Conservation (phyloP, 176 grass and related monocot species). For the Cenchrus americanus region DNA sequence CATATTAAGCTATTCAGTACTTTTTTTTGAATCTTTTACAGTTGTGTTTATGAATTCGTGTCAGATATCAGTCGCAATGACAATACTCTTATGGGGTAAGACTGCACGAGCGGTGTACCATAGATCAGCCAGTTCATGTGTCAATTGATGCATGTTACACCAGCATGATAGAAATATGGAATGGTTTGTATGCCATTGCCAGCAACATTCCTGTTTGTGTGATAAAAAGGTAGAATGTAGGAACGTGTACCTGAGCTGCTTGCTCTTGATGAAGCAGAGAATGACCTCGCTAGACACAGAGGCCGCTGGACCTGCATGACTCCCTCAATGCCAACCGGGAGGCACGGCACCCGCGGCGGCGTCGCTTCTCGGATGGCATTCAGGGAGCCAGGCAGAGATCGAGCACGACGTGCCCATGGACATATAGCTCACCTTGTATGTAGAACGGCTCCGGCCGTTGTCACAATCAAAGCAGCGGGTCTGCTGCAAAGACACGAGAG, state of each 20-base stretch:
- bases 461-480: no score
- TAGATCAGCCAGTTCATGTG: slow-evolving; percentile 53
- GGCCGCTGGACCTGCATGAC: slow-evolving; percentile 52
- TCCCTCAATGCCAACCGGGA: slow-evolving; percentile 82
- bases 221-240: not conserved
- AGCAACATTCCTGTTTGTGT: slow-evolving; percentile 1
- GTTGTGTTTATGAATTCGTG: not conserved
- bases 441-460: no score
- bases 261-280: not conserved
- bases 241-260: not conserved
- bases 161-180: no score
- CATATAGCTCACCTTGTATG: not conserved
- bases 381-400: slow-evolving; percentile 85
- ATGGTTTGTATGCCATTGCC: not conserved
- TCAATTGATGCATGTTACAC: no score
- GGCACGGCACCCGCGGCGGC: slow-evolving; percentile 23
- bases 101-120: no score
- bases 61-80: no score
- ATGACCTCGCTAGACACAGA: not conserved
- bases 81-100: no score
- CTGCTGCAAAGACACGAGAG: no score
- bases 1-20: not conserved
- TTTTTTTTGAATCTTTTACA: not conserved
- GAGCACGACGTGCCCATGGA: no score
- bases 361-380: slow-evolving; percentile 82